These are phyloP conservation scores for Annulohypoxylon maeteangense DNA, from an alignment of 495 filamentous ascomycete genomes.

Conservation along the genomic window DNA sequence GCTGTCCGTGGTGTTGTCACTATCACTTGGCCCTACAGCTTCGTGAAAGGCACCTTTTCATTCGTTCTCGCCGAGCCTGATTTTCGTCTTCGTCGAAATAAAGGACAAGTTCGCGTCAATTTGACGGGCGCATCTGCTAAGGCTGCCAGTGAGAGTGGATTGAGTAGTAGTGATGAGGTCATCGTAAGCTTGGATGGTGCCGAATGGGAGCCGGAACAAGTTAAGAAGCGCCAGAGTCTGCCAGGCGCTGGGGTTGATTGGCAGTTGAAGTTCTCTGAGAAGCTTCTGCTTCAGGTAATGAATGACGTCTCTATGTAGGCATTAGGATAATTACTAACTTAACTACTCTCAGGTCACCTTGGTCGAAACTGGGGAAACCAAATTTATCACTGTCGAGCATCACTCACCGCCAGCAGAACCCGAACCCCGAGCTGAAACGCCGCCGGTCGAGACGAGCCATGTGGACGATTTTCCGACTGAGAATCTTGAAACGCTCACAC, in stretches of 20 bases:
- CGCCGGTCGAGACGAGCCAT: conserved; percentile 12
- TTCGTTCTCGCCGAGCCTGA: conserved; percentile 88
- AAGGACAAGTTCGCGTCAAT: conserved; percentile 84
- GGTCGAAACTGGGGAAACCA: conserved; percentile 49
- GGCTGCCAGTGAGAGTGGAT: conserved; percentile 68
- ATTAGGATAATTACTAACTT: conserved; percentile 9
- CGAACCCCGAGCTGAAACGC: conserved; percentile 18
- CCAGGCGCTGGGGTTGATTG: conserved; percentile 79
- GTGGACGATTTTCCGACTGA: conserved; percentile 17
- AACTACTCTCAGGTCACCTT: conserved; percentile 46
- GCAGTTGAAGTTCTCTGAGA: conserved; percentile 71
- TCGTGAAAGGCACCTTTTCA: conserved; percentile 73
- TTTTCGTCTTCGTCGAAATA: conserved; percentile 78
- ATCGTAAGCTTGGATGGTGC: conserved; percentile 73
- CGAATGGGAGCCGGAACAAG: conserved; percentile 62
- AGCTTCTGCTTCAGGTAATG: conserved; percentile 69
- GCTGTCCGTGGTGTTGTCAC: conserved; percentile 72
- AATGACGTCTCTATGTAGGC: conserved; percentile 8
- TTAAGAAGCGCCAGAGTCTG: conserved; percentile 62
- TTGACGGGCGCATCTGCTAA: conserved; percentile 79
- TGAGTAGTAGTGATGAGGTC: conserved; percentile 83
- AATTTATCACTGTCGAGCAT: conserved; percentile 61
- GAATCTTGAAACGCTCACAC: conserved; percentile 35
- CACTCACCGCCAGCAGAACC: conserved; percentile 32
- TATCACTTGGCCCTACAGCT: conserved; percentile 92